These are phyloP conservation scores for Vigna angularis DNA, from an alignment of 306 rosid genomes.

Conservation along the genomic window DNA sequence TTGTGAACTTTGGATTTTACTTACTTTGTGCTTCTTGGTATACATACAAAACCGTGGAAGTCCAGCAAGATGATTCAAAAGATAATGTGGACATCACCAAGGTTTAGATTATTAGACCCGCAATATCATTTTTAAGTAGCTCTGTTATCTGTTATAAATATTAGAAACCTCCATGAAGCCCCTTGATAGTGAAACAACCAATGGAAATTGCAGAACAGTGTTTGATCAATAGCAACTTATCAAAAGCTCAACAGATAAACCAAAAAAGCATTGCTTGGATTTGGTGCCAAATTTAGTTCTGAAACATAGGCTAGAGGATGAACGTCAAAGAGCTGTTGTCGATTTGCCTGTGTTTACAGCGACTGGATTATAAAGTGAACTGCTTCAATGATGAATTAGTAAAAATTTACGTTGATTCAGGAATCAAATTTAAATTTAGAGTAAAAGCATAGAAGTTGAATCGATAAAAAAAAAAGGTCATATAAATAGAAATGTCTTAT, in stretches of 20 bases:
- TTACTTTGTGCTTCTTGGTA: conserved; percentile 72
- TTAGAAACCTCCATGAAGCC: neutral
- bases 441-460: neutral
- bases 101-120: conserved; percentile 32
- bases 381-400: neutral
- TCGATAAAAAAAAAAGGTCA: too few species aligned
- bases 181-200: too few species aligned
- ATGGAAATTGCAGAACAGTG: neutral
- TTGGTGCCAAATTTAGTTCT: neutral
- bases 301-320: neutral
- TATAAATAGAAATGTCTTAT: too few species aligned
- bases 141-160: neutral
- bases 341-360: neutral
- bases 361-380: neutral
- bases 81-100: conserved; percentile 33
- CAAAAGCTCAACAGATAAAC: neutral
- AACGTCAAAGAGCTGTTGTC: neutral
- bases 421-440: neutral
- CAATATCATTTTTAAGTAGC: conserved; percentile 28
- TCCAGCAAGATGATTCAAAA: conserved; percentile 42
- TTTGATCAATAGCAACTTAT: neutral
- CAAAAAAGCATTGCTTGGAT: conserved; percentile 8
- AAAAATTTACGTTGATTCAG: neutral
- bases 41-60: conserved; percentile 69
- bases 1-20: conserved; percentile 62